phyloP scores from a whole-genome alignment of 1,139 yeast species.

The Saccharomyces hybrid region DNA sequence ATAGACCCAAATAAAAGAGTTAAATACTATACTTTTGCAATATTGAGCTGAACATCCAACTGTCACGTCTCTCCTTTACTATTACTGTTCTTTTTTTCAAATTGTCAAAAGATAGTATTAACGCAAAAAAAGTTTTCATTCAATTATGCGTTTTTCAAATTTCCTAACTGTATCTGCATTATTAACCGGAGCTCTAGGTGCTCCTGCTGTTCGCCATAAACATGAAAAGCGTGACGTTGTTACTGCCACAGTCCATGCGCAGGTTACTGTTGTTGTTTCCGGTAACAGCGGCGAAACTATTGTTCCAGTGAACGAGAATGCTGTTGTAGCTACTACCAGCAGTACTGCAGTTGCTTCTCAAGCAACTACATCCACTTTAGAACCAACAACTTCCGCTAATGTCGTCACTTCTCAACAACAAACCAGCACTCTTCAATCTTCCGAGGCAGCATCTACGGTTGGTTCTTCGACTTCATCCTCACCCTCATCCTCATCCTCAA shows the following conservation, averaged over 20 bases:
- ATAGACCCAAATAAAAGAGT: background rate
- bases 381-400: conserved; percentile 32
- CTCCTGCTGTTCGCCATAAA: conserved; percentile 37
- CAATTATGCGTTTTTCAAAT: conserved; percentile 32
- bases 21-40: background rate
- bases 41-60: background rate
- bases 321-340: conserved; percentile 4
- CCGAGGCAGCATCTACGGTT: conserved; percentile 44
- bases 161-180: conserved; percentile 33
- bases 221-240: conserved; percentile 44
- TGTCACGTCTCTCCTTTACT: background rate
- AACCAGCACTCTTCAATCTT: conserved; percentile 38
- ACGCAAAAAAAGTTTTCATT: background rate
- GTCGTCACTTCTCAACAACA: conserved; percentile 32
- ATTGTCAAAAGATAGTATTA: background rate
- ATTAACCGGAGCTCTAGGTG: conserved; percentile 33
- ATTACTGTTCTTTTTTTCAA: background rate
- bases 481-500: conserved; percentile 21
- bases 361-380: conserved; percentile 10
- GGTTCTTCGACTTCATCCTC: conserved; percentile 43
- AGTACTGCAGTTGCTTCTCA: conserved; percentile 12
- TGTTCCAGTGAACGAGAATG: conserved; percentile 2
- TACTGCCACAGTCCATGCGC: conserved; percentile 38
- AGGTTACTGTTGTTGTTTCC: conserved; percentile 28
- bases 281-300: conserved; percentile 16